These are phyloP conservation scores for Parastagonospora nodorum DNA, from an alignment of 2,329 filamentous ascomycete genomes.

Conservation along the genomic window DNA sequence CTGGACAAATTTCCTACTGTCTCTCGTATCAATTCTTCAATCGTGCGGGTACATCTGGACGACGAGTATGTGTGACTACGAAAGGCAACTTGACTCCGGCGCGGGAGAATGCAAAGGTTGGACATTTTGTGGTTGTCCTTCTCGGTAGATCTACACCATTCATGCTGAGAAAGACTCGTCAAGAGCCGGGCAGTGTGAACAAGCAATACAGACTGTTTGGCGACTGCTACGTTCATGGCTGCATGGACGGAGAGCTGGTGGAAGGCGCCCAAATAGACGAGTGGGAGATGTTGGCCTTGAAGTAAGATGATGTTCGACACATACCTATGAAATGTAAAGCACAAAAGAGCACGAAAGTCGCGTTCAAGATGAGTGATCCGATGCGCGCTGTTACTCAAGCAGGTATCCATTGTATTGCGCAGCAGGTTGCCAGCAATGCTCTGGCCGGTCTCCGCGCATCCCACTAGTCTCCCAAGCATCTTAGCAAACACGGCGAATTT, in stretches of 20 bases:
- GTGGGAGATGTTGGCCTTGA: not conserved
- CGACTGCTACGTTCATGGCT: not conserved
- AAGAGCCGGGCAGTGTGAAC: not conserved
- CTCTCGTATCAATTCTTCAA: not conserved
- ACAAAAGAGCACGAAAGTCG: too few species aligned
- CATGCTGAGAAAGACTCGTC: not conserved
- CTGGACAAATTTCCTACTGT: not conserved
- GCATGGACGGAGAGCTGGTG: conserved; percentile 1
- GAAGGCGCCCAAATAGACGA: not conserved
- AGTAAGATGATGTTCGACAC: too few species aligned
- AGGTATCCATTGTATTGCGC: too few species aligned
- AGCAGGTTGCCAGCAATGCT: too few species aligned
- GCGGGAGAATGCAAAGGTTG: not conserved
- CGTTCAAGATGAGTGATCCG: too few species aligned
- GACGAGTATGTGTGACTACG: not conserved
- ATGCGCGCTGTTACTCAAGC: too few species aligned
- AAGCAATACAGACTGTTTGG: not conserved
- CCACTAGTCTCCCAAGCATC: too few species aligned
- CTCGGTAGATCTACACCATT: not conserved
- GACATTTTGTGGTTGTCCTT: not conserved
- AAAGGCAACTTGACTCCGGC: not conserved
- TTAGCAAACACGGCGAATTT: too few species aligned
- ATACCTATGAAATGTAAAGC: too few species aligned
- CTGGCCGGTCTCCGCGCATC: too few species aligned
- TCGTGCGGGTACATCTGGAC: not conserved